Evolutionary conservation across 2,329 filamentous ascomycete species (phyloP).

Genomic region (Claviceps fusiformis): DNA sequence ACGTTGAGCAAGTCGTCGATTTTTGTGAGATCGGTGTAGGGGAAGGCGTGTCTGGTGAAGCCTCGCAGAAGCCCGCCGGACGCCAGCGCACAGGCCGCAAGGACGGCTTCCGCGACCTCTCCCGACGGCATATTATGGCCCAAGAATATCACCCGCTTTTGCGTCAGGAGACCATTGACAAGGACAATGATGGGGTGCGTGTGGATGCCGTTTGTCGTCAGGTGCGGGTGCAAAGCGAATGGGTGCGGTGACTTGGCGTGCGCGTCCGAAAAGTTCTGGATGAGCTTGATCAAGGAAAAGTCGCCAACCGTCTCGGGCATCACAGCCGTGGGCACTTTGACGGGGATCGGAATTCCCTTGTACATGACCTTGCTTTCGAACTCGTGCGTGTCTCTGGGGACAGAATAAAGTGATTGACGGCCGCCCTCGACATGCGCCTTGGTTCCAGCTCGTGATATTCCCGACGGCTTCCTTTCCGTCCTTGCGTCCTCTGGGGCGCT

Average conservation of each 20-base stretch:
- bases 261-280: slow-evolving; percentile 78
- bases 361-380: slow-evolving; percentile 94
- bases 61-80: slow-evolving; percentile 86
- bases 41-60: slow-evolving; percentile 92
- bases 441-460: slow-evolving; percentile 46
- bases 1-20: slow-evolving; percentile 94
- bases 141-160: slow-evolving; percentile 92
- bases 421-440: slow-evolving; percentile 48
- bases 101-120: slow-evolving; percentile 92
- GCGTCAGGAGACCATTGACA: slow-evolving; percentile 85
- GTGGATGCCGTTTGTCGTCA: slow-evolving; percentile 78
- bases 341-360: slow-evolving; percentile 89
- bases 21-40: slow-evolving; percentile 95
- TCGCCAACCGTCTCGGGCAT: slow-evolving; percentile 95
- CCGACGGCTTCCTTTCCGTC: slow-evolving; percentile 32
- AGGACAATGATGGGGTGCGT: slow-evolving; percentile 94
- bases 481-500: slow-evolving; percentile 26
- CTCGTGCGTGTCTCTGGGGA: slow-evolving; percentile 91
- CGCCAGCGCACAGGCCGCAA: slow-evolving; percentile 88
- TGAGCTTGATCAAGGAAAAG: slow-evolving; percentile 93
- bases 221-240: slow-evolving; percentile 76
- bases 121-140: slow-evolving; percentile 91
- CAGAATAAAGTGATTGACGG: slow-evolving; percentile 47
- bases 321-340: slow-evolving; percentile 88
- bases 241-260: slow-evolving; percentile 74